Conservation (phyloP, 306 rosid species). For the Canavalia ensiformis region DNA sequence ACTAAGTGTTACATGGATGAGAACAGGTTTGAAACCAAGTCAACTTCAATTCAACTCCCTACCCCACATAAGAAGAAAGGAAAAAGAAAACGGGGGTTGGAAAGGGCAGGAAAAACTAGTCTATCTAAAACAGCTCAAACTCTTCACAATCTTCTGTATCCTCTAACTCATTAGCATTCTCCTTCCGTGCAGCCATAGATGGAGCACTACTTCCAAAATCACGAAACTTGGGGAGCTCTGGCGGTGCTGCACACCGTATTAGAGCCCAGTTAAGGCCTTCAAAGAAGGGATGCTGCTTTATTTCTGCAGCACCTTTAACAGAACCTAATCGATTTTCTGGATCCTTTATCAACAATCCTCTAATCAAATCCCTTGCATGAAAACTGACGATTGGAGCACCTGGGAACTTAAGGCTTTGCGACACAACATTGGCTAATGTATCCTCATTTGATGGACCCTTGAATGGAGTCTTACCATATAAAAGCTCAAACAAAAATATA, state of each 20-base stretch:
- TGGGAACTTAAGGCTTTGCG: slow-evolving; percentile 90
- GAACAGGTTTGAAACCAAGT: slow-evolving; percentile 42
- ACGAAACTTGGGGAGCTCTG: slow-evolving; percentile 78
- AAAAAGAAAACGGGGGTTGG: slow-evolving; percentile 28
- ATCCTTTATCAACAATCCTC: slow-evolving; percentile 83
- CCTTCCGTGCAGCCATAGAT: slow-evolving; percentile 60
- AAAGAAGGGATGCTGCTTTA: slow-evolving; percentile 94
- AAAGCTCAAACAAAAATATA: slow-evolving; percentile 84
- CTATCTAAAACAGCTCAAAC: slow-evolving; percentile 84
- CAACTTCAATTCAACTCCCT: slow-evolving; percentile 42
- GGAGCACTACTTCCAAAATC: slow-evolving; percentile 62
- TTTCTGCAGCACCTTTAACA: slow-evolving; percentile 90
- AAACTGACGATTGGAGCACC: slow-evolving; percentile 85
- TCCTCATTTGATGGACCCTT: slow-evolving; percentile 87
- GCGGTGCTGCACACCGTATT: slow-evolving; percentile 90
- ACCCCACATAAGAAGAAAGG: slow-evolving; percentile 39
- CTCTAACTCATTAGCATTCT: slow-evolving; percentile 63
- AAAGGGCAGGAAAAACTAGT: slow-evolving; percentile 37
- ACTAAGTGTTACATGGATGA: slow-evolving; percentile 55
- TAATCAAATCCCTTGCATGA: slow-evolving; percentile 89
- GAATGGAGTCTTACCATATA: slow-evolving; percentile 96
- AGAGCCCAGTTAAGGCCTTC: slow-evolving; percentile 98
- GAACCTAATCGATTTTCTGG: slow-evolving; percentile 95
- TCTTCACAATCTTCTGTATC: slow-evolving; percentile 67
- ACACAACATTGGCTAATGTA: slow-evolving; percentile 78